Evolutionary conservation across 257 asterid species (phyloP), one percentile per base, ranked within the genome.

Genomic region (Nicotiana benthamiana): DNA sequence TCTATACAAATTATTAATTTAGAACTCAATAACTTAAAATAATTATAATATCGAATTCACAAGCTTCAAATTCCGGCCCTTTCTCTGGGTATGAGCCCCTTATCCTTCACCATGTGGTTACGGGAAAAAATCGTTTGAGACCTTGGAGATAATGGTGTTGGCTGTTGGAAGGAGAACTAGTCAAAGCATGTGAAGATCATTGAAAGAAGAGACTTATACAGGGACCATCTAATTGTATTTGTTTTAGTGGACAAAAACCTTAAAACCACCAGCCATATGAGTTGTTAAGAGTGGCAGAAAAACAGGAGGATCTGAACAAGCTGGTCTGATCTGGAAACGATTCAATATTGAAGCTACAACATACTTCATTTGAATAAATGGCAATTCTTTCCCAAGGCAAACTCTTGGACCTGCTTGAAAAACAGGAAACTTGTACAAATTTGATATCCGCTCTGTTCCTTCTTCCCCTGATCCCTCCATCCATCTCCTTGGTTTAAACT

Each of bases 371-470:
- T 93, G 95, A 57, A 89, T 51, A 62, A 93, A 89, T 4, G 97
- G 93, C 93, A 92, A 81, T 78, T 92, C 97, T 60, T 89, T 90
- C 0, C 97, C 94, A 0, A 87, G 89, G 83, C 97, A 93, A 4
- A 89, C 89, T 79, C 97, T 89, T 34, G 94, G 94, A 76, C 95
- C 97, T 40, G 95, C 97, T 62, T 93, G 97, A 81, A 93, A 93
- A 26, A 93, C 95, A 0, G 97, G 91, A 81, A 83, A 91, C 84
- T 87, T 86, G 72, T 89, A 91, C 27, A 94, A 91, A 83, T 83
- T 88, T 48, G 89, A 82, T 6, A 85, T 70, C 78, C 70, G 82
- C 34, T 83, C 52, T 46, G 80, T 80, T 65, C 82, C 92, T 8
- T 80, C 65, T 52, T 89, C 87, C 20, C 59, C 80, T 32, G 24